These are phyloP conservation scores for Calonectria fujianensis DNA, from an alignment of 2,329 filamentous ascomycete species.

Conservation along the genomic window DNA sequence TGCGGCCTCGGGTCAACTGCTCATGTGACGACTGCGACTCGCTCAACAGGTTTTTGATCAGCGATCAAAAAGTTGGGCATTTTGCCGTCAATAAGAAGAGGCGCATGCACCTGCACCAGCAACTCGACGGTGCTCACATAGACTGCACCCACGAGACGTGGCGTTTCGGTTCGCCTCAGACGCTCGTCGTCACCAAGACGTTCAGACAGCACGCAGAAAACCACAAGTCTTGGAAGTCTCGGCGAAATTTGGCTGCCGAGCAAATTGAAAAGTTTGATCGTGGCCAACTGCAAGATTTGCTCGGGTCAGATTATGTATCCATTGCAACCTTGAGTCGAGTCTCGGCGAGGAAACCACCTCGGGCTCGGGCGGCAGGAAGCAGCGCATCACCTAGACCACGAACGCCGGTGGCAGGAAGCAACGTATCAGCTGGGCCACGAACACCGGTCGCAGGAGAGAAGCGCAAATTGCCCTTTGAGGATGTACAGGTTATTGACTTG, in stretches of 20 bases:
- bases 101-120: constrained; percentile 49
- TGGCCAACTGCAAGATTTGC: background rate
- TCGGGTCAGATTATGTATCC: background rate
- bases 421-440: background rate
- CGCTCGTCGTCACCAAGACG: constrained; percentile 12
- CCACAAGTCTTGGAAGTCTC: background rate
- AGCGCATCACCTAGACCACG: background rate
- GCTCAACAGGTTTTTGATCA: constrained; percentile 55
- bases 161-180: background rate
- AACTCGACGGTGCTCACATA: constrained; percentile 37
- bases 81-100: constrained; percentile 46
- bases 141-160: constrained; percentile 50
- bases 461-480: background rate
- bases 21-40: constrained; percentile 50
- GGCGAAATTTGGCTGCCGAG: background rate
- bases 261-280: background rate
- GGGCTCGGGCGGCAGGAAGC: background rate
- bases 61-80: constrained; percentile 15
- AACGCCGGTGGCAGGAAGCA: background rate
- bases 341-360: background rate
- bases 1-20: constrained; percentile 43
- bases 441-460: constrained; percentile 2
- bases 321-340: background rate
- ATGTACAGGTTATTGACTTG: background rate
- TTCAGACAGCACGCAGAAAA: background rate